Conservation (phyloP, 805 yeast species). For the Crinitomyces ghanaensis region DNA sequence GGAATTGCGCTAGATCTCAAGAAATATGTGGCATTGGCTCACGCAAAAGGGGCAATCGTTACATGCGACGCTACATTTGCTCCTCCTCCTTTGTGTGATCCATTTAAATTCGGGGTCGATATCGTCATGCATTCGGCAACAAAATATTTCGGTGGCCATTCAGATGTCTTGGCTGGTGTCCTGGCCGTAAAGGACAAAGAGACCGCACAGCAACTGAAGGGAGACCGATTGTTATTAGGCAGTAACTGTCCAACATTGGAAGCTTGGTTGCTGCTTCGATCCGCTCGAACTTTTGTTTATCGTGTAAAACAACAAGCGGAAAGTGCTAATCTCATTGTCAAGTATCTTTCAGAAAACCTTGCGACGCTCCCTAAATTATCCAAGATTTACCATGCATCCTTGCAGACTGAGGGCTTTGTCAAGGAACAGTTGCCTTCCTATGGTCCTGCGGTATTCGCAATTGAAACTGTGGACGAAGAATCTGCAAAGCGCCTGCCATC, state of each 20-base stretch:
- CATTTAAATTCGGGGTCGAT: slow-evolving; percentile 77
- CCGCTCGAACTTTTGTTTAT: slow-evolving; percentile 68
- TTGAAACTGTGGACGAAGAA: slow-evolving; percentile 39
- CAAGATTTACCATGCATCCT: slow-evolving; percentile 56
- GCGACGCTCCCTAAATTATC: slow-evolving; percentile 37
- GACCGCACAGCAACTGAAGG: slow-evolving; percentile 35
- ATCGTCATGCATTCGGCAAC: slow-evolving; percentile 89
- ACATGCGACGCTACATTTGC: slow-evolving; percentile 84
- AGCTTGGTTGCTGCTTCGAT: slow-evolving; percentile 59
- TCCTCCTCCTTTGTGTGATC: slow-evolving; percentile 80
- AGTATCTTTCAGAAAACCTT: slow-evolving; percentile 41
- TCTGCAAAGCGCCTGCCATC: slow-evolving; percentile 56
- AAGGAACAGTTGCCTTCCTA: slow-evolving; percentile 48
- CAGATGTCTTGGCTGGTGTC: slow-evolving; percentile 78
- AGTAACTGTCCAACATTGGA: slow-evolving; percentile 73
- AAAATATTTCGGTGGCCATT: slow-evolving; percentile 92
- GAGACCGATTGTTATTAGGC: slow-evolving; percentile 64
- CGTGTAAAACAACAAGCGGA: slow-evolving; percentile 57
- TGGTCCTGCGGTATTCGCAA: slow-evolving; percentile 66
- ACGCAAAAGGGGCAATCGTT: slow-evolving; percentile 60
- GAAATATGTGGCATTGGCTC: slow-evolving; percentile 59
- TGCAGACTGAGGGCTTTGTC: slow-evolving; percentile 62
- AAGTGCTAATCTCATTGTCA: slow-evolving; percentile 51
- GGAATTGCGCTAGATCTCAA: slow-evolving; percentile 56
- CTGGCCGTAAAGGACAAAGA: slow-evolving; percentile 49